Conservation (phyloP, 352 stramenopile species). For the Globisporangium recalcitrans region DNA sequence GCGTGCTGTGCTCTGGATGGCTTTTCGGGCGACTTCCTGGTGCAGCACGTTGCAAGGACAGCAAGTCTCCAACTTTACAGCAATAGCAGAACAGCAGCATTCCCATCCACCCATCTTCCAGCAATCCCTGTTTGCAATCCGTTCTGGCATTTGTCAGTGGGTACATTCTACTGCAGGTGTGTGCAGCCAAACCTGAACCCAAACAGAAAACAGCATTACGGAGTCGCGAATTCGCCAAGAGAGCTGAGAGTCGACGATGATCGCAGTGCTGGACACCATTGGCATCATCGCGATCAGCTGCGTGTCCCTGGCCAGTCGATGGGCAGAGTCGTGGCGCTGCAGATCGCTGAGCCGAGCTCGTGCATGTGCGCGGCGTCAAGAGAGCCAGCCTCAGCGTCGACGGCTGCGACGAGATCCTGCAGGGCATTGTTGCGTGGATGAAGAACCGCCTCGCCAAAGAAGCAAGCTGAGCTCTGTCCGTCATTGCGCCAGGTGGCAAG, state of each 20-base stretch:
- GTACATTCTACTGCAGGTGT: not conserved
- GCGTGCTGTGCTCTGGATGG: not conserved
- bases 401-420: slow-evolving; percentile 25
- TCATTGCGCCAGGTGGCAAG: no score
- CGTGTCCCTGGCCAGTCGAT: slow-evolving; percentile 39
- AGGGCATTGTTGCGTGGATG: slow-evolving; percentile 33
- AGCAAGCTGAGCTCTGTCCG: not conserved
- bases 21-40: not conserved
- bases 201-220: not conserved
- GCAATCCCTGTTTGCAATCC: not conserved
- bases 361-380: slow-evolving; percentile 15
- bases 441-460: slow-evolving; percentile 11
- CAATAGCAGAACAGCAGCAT: not conserved
- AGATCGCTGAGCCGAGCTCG: slow-evolving; percentile 24
- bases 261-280: not conserved
- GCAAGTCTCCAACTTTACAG: no score
- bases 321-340: slow-evolving; percentile 38
- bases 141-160: no score
- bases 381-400: slow-evolving; percentile 46
- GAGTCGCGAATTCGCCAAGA: no score
- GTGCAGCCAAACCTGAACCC: not conserved
- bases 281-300: not conserved
- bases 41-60: not conserved
- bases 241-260: not conserved
- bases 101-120: not conserved